Evolutionary conservation across 1,139 yeast genomes (phyloP).

Genomic region (Blastobotrys raffinosifermentans): DNA sequence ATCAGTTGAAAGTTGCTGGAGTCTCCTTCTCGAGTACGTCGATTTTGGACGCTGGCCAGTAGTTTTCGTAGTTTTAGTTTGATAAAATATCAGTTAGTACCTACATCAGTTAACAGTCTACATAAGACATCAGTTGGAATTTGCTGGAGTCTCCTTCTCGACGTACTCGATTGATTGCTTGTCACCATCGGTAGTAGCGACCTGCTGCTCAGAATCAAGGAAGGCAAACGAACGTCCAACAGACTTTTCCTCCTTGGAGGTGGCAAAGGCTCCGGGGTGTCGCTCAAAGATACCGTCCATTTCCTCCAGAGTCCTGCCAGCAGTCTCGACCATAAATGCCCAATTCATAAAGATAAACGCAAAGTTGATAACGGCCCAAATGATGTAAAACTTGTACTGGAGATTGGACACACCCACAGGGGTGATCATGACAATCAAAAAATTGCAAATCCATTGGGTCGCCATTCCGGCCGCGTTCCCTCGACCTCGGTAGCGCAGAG

Average conservation of each 20-base stretch:
- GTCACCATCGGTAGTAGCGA: too few species aligned
- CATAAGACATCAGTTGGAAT: too few species aligned
- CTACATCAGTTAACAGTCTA: too few species aligned
- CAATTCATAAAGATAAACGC: conserved; percentile 31
- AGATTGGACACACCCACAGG: conserved; percentile 37
- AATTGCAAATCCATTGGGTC: conserved; percentile 48
- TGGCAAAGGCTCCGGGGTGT: conserved; percentile 6
- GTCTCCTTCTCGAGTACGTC: too few species aligned
- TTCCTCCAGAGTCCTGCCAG: conserved; percentile 37
- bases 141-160: too few species aligned
- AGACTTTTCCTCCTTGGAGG: conserved; percentile 4
- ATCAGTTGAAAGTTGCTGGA: too few species aligned
- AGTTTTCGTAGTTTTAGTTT: too few species aligned
- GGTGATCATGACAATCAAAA: conserved; percentile 38
- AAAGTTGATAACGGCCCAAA: conserved; percentile 28
- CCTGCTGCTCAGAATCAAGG: neutral
- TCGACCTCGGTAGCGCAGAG: conserved; percentile 45
- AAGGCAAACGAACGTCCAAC: conserved; percentile 2
- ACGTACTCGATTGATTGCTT: too few species aligned
- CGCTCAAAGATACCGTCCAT: conserved; percentile 39
- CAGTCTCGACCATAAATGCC: conserved; percentile 41
- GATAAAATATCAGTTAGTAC: too few species aligned
- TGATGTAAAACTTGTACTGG: conserved; percentile 33
- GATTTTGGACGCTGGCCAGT: too few species aligned
- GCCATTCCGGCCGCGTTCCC: conserved; percentile 52